phyloP scores from a whole-genome alignment of 352 stramenopile species.

The Globisporangium camurandrum region DNA sequence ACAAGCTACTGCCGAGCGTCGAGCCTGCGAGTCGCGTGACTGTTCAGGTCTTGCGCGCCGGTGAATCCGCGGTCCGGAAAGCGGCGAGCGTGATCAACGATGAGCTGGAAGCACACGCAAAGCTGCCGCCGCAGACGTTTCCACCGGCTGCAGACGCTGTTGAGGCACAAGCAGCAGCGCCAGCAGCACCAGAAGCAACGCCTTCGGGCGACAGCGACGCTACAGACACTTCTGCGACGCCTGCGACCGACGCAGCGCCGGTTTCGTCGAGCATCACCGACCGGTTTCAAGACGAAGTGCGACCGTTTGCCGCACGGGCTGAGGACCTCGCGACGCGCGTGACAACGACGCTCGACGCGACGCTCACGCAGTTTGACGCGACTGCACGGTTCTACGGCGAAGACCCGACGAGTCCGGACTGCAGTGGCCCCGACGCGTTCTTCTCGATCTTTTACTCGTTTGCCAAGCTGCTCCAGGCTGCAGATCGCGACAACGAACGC shows the following conservation, averaged over 20 bases:
- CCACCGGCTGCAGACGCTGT: constrained; percentile 17
- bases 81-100: constrained; percentile 59
- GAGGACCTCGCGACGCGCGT: constrained; percentile 56
- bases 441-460: constrained; percentile 86
- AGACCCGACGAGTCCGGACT: constrained; percentile 61
- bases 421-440: constrained; percentile 62
- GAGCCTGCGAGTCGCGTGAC: constrained; percentile 74
- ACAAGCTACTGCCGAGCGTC: constrained; percentile 63
- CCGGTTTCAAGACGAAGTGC: constrained; percentile 68
- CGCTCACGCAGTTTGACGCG: constrained; percentile 61
- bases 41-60: constrained; percentile 67
- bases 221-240: no score
- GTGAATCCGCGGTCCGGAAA: constrained; percentile 66
- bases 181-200: not conserved
- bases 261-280: constrained; percentile 34
- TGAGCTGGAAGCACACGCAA: constrained; percentile 62
- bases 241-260: no score
- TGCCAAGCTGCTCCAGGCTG: constrained; percentile 70
- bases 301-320: constrained; percentile 63
- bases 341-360: constrained; percentile 38
- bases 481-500: constrained; percentile 78
- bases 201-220: not conserved
- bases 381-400: constrained; percentile 69
- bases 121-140: constrained; percentile 36
- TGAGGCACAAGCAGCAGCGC: constrained; percentile 18